Base-by-base conservation (phyloP, 805 yeast genomes). In the Saccharomycopsis microspora region DNA sequence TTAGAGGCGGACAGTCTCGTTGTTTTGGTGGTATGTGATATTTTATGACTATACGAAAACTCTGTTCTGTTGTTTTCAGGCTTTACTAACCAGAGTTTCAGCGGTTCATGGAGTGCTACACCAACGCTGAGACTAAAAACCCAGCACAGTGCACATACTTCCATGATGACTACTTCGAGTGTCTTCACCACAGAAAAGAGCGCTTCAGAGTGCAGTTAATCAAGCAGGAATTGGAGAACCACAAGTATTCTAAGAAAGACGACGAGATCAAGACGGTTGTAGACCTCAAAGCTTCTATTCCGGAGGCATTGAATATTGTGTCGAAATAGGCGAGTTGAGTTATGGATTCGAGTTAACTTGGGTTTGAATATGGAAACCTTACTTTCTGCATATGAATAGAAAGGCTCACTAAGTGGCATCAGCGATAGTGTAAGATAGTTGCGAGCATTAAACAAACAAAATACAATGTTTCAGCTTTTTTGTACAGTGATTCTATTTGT, bases 181-280 rank as follows among this genome's bases (percentile, higher is more conserved):
- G 78, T 55, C 64, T 73, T 42, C 74, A 68, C 57, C 76, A 72
- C 58, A 60, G 57, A 11, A 71, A 71, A 58, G 78, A 69, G 58
- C 64, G 56, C 44, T 50, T 54, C 48, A 54, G 62, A 46, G 55
- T 55, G 11, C 42, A 52, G 5, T 42, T 56, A 32, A 57, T 63
- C 31, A 58, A 59, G 46, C 49, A 47, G 2, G 60, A 60, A 48
- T 55, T 54, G 36, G 39, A 43, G 11, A 47, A 42, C 32, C 41
- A 47, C 8, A 43, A 44, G 28, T 35, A 34, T 5, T 32, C 30
- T 41, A 42, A 43, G 33, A 28, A 34, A 31, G 33, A 42, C 31
- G 49, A 49, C 36, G 45, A 19, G 9, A 42, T 53, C 38, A 49
- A 31, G 42, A 47, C 50, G 33, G 42, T 40, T 41, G 52, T 52